phyloP scores from a whole-genome alignment of 176 grass and related monocot genomes.

The Oryza glumipatula region DNA sequence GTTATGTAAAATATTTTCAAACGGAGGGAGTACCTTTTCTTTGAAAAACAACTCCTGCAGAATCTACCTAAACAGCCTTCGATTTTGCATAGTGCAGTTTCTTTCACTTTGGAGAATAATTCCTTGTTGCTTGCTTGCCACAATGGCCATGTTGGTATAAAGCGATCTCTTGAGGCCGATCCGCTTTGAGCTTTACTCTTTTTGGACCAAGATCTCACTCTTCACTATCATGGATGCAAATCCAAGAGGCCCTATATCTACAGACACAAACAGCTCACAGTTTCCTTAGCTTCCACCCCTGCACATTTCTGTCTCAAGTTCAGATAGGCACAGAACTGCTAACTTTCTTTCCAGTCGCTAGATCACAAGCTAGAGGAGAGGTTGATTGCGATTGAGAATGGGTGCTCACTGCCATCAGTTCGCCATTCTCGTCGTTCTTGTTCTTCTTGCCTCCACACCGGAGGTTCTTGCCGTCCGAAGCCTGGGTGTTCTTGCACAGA shows the following conservation, averaged over 20 bases:
- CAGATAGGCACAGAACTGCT: neutral
- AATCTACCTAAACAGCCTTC: slow-evolving; percentile 19
- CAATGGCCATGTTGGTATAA: slow-evolving; percentile 29
- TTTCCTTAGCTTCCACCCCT: slow-evolving; percentile 2
- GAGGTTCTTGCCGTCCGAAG: slow-evolving; percentile 26
- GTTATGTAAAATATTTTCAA: too few species aligned
- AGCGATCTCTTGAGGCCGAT: slow-evolving; percentile 17
- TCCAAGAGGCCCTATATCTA: slow-evolving; percentile 33
- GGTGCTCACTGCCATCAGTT: slow-evolving; percentile 9
- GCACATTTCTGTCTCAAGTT: neutral
- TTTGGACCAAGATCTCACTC: slow-evolving; percentile 40
- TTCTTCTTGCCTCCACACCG: slow-evolving; percentile 34
- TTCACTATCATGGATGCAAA: slow-evolving; percentile 18
- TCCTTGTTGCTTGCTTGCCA: neutral
- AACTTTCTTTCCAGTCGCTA: neutral
- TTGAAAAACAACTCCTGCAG: neutral
- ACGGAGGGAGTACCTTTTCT: neutral
- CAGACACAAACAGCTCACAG: slow-evolving; percentile 19
- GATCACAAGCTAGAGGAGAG: neutral
- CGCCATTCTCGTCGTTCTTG: slow-evolving; percentile 12
- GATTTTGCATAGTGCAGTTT: neutral
- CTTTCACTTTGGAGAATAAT: neutral
- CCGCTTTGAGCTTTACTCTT: slow-evolving; percentile 51
- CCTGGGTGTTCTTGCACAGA: neutral
- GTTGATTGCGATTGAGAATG: slow-evolving; percentile 17